phyloP scores from a whole-genome alignment of 1,284 basidiomycete species.

The Ceraceosorus guamensis region DNA sequence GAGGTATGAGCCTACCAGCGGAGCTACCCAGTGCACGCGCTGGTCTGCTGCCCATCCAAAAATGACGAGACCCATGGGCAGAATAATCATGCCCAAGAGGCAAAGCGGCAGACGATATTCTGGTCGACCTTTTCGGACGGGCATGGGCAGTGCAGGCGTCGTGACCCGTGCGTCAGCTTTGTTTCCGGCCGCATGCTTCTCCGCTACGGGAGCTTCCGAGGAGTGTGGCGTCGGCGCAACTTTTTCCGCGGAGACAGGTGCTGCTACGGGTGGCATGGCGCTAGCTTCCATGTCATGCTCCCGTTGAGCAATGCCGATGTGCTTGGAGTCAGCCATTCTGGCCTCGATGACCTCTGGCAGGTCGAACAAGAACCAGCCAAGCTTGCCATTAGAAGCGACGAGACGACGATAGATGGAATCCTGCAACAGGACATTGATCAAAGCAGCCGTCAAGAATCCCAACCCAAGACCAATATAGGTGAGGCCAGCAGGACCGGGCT shows the following conservation, averaged over 20 bases:
- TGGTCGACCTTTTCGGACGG: constrained; percentile 21
- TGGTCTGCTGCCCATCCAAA: constrained; percentile 40
- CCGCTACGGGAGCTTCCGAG: constrained; percentile 4
- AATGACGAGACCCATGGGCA: constrained; percentile 51
- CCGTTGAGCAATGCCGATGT: not conserved
- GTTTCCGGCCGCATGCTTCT: not conserved
- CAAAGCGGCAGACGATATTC: constrained; percentile 49
- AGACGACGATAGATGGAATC: constrained; percentile 50
- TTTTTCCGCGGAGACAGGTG: not conserved
- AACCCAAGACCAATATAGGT: constrained; percentile 51
- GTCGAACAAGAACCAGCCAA: constrained; percentile 23
- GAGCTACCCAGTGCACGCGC: constrained; percentile 27
- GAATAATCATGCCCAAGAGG: constrained; percentile 52
- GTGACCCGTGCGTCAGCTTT: not conserved
- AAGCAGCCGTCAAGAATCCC: constrained; percentile 49
- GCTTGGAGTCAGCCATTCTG: not conserved
- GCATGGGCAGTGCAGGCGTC: not conserved
- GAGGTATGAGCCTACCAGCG: constrained; percentile 29
- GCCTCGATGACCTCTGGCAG: constrained; percentile 9
- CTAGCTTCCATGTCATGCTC: not conserved
- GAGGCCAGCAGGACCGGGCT: constrained; percentile 46
- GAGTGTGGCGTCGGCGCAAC: not conserved
- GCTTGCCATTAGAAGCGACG: constrained; percentile 19
- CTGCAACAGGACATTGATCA: constrained; percentile 48
- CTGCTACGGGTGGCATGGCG: not conserved